Base-by-base conservation (phyloP, 176 grass and related monocot species). In the Zoysia japonica region DNA sequence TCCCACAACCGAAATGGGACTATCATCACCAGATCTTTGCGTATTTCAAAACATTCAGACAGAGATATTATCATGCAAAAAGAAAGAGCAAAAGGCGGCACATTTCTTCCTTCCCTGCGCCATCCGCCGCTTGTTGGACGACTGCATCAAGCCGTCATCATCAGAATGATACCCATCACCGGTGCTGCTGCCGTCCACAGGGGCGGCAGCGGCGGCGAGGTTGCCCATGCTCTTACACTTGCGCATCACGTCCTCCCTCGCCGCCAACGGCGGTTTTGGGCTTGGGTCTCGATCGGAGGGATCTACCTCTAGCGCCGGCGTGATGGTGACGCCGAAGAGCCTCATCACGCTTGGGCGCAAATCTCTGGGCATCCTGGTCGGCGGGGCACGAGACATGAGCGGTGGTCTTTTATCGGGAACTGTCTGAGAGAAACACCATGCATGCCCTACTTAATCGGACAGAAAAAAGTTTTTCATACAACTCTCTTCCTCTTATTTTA, bases 221-320 rank as follows among this genome's bases (percentile, higher is more conserved):
- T 91, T 91, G 63, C 89, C 68, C 89, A 85, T 91, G 82, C 89
- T 91, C 68, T 88, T 91, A 48, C 85, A 85, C 82, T 91, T 91
- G 77, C 89, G 85, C 82, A 91, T 91, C 82, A 85, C 89, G 44
- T 85, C 85, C 85, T 91, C 85, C 81, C 57, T 80, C 77, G 46
- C 84, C 50, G 80, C 71, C 71, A 84, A 19, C 77, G 72, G 71
- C 35, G 66, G 77, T 42, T 71, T 76, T 48, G 60, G 72, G 51
- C 87, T 86, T 66, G 78, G 78, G 85, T 80, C 65, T 71, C 84
- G 80, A 50, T 67, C 78, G 2, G 38, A 64, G 9, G 71, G 65
- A 71, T 87, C 84, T 42, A 19, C 49, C 54, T 65, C 70, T 47
- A 19, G 35, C 83, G 35, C 73, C 87, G 72, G 82, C 66, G 78